A percentile compares a stretch with the other conserved stretches of the same genome.
phyloP scores from a whole-genome alignment of 352 stramenopile genomes.

The Albugo laibachii region DNA sequence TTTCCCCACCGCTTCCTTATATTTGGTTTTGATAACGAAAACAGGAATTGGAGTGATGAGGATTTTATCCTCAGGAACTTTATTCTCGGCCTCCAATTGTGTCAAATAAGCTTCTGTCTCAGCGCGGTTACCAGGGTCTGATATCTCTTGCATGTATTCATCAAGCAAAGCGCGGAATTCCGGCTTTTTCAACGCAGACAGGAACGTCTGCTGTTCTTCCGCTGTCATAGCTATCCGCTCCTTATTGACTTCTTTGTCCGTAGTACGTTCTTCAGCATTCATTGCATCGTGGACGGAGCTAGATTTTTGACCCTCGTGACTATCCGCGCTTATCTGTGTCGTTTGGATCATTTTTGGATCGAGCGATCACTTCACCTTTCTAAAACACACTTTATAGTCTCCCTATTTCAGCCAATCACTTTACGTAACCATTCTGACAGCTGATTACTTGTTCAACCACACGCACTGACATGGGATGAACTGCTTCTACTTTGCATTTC shows the following conservation, averaged over 20 bases:
- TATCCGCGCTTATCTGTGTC: too few species aligned
- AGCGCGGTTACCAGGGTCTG: constrained; percentile 67
- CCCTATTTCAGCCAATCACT: too few species aligned
- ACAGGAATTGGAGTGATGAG: constrained; percentile 65
- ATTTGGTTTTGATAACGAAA: constrained; percentile 85
- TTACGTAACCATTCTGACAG: too few species aligned
- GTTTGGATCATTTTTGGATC: too few species aligned
- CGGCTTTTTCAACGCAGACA: constrained; percentile 77
- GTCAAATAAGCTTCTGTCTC: constrained; percentile 83
- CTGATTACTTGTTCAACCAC: too few species aligned
- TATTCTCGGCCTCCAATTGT: constrained; percentile 78
- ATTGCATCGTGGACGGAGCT: too few species aligned
- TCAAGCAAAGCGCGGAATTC: constrained; percentile 84
- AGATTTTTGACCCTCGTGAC: too few species aligned
- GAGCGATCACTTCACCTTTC: too few species aligned
- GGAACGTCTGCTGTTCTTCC: constrained; percentile 71
- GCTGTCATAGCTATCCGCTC: constrained; percentile 9
- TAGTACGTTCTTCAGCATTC: background rate
- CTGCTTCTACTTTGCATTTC: too few species aligned
- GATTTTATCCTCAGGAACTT: constrained; percentile 70
- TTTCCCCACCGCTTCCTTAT: background rate
- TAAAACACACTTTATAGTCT: too few species aligned
- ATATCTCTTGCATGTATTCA: constrained; percentile 90
- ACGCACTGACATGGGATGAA: too few species aligned
- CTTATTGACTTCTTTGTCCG: constrained; percentile 1